A percentile compares a stretch with the other conserved stretches of the same genome.
Conservation (phyloP, 768 basidiomycete species). For the Trametes villosa region DNA sequence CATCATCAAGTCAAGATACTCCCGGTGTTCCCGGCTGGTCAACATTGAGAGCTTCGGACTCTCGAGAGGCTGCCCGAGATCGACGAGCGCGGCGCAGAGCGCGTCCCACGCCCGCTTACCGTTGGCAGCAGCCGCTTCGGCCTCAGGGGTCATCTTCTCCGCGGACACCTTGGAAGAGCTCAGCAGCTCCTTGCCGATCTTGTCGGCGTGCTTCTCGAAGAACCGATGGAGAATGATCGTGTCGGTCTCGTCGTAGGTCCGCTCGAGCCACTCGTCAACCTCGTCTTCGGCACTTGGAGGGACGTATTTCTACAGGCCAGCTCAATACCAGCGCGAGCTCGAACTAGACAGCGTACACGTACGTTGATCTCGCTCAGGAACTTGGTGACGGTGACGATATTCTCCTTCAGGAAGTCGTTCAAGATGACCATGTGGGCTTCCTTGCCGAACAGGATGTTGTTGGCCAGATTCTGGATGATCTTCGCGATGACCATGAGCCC, state of each 20-base stretch:
- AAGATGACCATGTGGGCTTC: slow-evolving; percentile 84
- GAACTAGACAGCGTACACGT: slow-evolving; percentile 24
- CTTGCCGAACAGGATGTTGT: slow-evolving; percentile 93
- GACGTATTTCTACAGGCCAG: slow-evolving; percentile 44
- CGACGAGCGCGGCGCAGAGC: slow-evolving; percentile 78
- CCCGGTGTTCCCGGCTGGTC: slow-evolving; percentile 56
- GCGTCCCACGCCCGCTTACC: slow-evolving; percentile 87
- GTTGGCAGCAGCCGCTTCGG: slow-evolving; percentile 57
- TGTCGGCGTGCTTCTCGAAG: slow-evolving; percentile 83
- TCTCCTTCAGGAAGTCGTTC: slow-evolving; percentile 73
- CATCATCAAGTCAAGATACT: slow-evolving; percentile 69
- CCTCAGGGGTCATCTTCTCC: slow-evolving; percentile 27
- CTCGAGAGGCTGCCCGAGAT: slow-evolving; percentile 71
- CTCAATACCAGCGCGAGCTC: not conserved
- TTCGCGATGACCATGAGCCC: slow-evolving; percentile 89
- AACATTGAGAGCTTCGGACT: slow-evolving; percentile 61
- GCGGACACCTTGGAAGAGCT: slow-evolving; percentile 64
- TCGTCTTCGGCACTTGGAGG: slow-evolving; percentile 57
- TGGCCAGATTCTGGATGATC: slow-evolving; percentile 91
- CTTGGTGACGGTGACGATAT: slow-evolving; percentile 73
- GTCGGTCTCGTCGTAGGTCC: slow-evolving; percentile 84
- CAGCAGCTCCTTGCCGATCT: slow-evolving; percentile 84
- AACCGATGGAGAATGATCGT: slow-evolving; percentile 83
- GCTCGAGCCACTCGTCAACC: slow-evolving; percentile 72
- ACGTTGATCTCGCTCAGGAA: slow-evolving; percentile 81